Conservation (phyloP, 1,139 yeast genomes). For the Saccharomyces hybrid region DNA sequence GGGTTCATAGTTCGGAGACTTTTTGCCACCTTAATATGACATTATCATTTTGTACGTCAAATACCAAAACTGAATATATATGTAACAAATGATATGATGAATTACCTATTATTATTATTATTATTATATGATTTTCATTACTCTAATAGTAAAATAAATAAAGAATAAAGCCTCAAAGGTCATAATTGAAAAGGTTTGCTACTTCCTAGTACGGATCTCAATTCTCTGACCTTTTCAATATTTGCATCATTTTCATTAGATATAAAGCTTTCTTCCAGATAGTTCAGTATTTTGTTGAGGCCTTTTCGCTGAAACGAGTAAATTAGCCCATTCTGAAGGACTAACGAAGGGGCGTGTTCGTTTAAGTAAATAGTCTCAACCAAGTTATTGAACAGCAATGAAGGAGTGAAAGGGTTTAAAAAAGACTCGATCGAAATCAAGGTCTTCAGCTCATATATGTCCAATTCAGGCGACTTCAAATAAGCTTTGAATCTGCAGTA, state of each 20-base stretch:
- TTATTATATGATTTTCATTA: background rate
- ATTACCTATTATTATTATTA: background rate
- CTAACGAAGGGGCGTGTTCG: slow-evolving; percentile 12
- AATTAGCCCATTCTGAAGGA: slow-evolving; percentile 16
- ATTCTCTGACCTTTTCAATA: slow-evolving; percentile 14
- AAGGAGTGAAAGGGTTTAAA: slow-evolving; percentile 16
- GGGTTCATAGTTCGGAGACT: background rate
- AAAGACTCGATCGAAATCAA: slow-evolving; percentile 22
- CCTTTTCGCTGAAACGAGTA: slow-evolving; percentile 18
- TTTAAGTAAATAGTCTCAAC: slow-evolving; percentile 27
- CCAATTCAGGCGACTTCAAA: slow-evolving; percentile 17
- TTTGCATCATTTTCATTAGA: slow-evolving; percentile 13
- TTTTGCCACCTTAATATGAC: background rate
- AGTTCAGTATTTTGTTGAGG: slow-evolving; percentile 12
- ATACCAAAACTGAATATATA: background rate
- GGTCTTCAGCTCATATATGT: slow-evolving; percentile 15
- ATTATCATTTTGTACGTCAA: background rate
- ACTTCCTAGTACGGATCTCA: slow-evolving; percentile 7
- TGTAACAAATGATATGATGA: background rate
- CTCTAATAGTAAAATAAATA: background rate
- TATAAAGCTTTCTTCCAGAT: slow-evolving; percentile 12
- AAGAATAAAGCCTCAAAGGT: background rate
- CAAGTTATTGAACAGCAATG: slow-evolving; percentile 26
- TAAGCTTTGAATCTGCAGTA: slow-evolving; percentile 24
- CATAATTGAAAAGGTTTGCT: background rate